Evolutionary conservation across 495 filamentous ascomycete genomes (phyloP), one percentile per base, ranked within the genome.

Genomic region (Chaetomium tenue): DNA sequence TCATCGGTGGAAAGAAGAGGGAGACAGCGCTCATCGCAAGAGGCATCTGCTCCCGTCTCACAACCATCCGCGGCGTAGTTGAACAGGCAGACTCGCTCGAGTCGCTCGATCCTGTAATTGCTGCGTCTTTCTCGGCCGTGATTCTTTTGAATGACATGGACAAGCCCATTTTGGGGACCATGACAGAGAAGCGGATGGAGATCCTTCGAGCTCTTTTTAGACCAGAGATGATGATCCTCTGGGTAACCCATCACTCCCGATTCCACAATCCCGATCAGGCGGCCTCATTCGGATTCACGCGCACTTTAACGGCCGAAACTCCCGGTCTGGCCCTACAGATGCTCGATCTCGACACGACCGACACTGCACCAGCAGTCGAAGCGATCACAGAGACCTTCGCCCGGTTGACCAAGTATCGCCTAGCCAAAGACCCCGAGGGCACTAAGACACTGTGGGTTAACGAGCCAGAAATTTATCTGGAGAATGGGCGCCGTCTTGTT

Each of bases 211-310:
- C 58, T 2, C 65, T 82, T 23, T 59, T 82, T 16, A 70, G 66
- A 2, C 77, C 77, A 0, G 55, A 68, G 15, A 77, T 80, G 74
- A 71, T 64, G 1, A 65, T 77, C 0, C 70, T 82, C 7, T 82
- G 79, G 79, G 58, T 76, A 18, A 80, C 77, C 0, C 50, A 54
- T 16, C 68, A 72, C 13, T 67, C 75, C 0, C 64, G 66, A 7
- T 61, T 56, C 26, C 25, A 53, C 16, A 74, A 75, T 37, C 76
- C 79, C 0, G 72, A 77, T 0, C 61, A 75, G 28, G 77, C 78
- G 1, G 76, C 77, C 0, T 77, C 75, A 2, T 73, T 81, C 13
- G 79, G 79, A 0, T 80, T 82, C 54, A 69, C 75, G 2, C 74
- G 79, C 30, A 79, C 79, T 0, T 56, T 81, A 44, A 64, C 68